Percentiles rank a stretch among this genome's conserved stretches.
These are phyloP conservation scores for Pisolithus albus DNA, from an alignment of 768 basidiomycete species.

Conservation along the genomic window DNA sequence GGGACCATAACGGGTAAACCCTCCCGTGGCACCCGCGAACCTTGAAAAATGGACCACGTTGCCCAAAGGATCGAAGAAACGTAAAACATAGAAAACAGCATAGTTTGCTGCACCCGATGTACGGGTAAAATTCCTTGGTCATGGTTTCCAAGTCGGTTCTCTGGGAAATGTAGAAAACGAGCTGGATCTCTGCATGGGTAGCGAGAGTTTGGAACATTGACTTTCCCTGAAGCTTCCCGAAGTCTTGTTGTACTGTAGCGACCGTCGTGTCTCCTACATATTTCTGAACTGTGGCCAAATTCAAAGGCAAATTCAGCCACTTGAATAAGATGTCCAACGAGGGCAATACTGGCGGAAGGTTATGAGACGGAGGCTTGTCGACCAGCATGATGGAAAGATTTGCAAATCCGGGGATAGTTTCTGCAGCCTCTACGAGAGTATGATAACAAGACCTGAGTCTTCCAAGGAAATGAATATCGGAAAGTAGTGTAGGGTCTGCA, in stretches of 20 bases:
- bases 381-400: not conserved
- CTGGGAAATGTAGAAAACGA: not conserved
- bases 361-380: not conserved
- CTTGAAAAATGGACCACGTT: not conserved
- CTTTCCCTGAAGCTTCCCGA: not conserved
- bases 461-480: not conserved
- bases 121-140: not conserved
- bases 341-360: not conserved
- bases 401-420: not conserved
- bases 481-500: not conserved
- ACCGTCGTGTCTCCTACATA: not conserved
- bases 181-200: not conserved
- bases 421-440: not conserved
- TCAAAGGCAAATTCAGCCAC: not conserved
- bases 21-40: not conserved
- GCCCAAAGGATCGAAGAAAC: not conserved
- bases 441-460: not conserved
- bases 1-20: not conserved
- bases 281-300: not conserved
- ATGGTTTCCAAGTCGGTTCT: not conserved
- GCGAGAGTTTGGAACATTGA: not conserved
- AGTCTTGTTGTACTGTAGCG: not conserved
- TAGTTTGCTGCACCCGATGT: constrained; percentile 1
- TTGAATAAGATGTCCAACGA: not conserved
- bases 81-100: not conserved